Evolutionary conservation across 2,329 filamentous ascomycete species (phyloP), one percentile per base, ranked within the genome.

Genomic region (Hysterium pulicare): DNA sequence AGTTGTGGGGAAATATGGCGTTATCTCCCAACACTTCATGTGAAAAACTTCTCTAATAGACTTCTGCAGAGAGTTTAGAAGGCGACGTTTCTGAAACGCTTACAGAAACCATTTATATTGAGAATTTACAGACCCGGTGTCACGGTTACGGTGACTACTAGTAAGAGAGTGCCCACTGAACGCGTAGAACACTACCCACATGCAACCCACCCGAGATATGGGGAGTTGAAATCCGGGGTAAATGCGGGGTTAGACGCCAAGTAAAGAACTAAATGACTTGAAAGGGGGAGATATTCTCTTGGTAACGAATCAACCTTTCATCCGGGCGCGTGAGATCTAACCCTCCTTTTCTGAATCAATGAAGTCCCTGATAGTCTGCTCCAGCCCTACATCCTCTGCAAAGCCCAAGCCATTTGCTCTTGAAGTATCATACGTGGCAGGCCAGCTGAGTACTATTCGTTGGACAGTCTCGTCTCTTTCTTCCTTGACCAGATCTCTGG

Each of bases 381-480:
- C 67, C 40, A 77, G 65, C n/a, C 59, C 62, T 4, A 70, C 68
- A 59, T 81, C 78, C 1, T 65, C 63, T 38, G 64, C 56, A 47
- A 80, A 71, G 0, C 78, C 79, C 40, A 86, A 58, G 7, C 66
- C 60, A 45, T 71, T 68, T 3, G 82, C 82, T 47, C 75, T 73
- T 1, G 65, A 80, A 58, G 47, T 78, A 58, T 81, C 75, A 51
- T 79, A 80, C 26, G 70, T 70, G 1, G 72, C 73, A 1, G 77
- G 76, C 78, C 78, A 82, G 24, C 73, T 77, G 21, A 76, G 67
- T 38, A 81, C 59, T 53, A 82, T 79, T 22, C 69, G 69, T 46
- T 75, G 69, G 21, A 78, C 69, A 28, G 68, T 67, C 32, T 71
- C 64, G 48, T 75, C 74, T 30, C 73, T 69, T 58, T 76, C 68